phyloP scores from a whole-genome alignment of 495 filamentous ascomycete species.

The Talaromyces nanjingensis region DNA sequence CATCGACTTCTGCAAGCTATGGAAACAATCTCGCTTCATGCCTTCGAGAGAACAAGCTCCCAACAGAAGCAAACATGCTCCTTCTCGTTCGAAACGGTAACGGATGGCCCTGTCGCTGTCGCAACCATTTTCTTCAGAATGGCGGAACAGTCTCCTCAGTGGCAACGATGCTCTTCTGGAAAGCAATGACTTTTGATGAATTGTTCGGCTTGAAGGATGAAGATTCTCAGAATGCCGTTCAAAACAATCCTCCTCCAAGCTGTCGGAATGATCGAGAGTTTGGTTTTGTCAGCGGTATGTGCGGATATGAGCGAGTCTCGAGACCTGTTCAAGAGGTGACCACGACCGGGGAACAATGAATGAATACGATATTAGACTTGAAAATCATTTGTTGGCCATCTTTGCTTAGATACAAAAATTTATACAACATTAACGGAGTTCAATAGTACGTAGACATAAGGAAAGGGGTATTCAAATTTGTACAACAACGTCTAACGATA shows the following conservation, averaged over 20 bases:
- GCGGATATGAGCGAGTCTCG: not conserved
- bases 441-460: not conserved
- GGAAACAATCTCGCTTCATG: not conserved
- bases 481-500: not conserved
- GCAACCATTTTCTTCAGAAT: not conserved
- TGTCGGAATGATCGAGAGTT: slow-evolving; percentile 5
- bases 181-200: not conserved
- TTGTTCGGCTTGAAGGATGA: not conserved
- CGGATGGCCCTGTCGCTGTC: not conserved
- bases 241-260: not conserved
- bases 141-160: slow-evolving; percentile 1
- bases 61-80: not conserved
- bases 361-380: too few relatives aligned
- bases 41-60: not conserved
- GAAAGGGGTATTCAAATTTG: not conserved
- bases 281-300: slow-evolving; percentile 5
- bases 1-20: not conserved
- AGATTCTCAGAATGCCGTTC: not conserved
- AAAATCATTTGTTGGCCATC: too few relatives aligned
- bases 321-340: not conserved
- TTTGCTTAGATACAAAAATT: not conserved
- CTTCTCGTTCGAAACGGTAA: not conserved
- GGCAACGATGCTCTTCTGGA: slow-evolving; percentile 6
- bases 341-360: too few relatives aligned
- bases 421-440: not conserved